A percentile compares a stretch with the other conserved stretches of the same genome.
phyloP scores from a whole-genome alignment of 2,329 filamentous ascomycete genomes.

The Corinectria fuckeliana region DNA sequence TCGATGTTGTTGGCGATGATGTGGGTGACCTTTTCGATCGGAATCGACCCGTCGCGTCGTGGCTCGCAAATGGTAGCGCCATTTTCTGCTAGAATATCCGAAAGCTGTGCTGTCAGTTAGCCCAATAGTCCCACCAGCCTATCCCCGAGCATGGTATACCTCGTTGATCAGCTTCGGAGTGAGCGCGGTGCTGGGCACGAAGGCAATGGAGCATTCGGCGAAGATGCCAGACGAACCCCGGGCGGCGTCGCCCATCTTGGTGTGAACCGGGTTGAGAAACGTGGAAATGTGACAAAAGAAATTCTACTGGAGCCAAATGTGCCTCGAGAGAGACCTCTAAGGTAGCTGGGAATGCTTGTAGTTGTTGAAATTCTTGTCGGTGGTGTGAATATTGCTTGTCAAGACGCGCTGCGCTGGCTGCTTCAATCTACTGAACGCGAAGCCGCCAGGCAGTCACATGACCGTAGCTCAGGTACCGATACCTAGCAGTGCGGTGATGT shows the following conservation, averaged over 20 bases:
- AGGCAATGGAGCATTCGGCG: conserved; percentile 52
- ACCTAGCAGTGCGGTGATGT: neutral
- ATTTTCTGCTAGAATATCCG: conserved; percentile 53
- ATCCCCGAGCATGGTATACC: conserved; percentile 38
- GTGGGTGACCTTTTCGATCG: conserved; percentile 58
- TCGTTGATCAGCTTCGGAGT: conserved; percentile 50
- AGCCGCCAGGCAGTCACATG: conserved; percentile 46
- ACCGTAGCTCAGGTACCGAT: conserved; percentile 9
- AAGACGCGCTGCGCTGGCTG: conserved; percentile 11
- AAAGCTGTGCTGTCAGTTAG: conserved; percentile 45
- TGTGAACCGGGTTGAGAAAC: neutral
- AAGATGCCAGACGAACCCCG: conserved; percentile 43
- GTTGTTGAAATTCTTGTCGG: neutral
- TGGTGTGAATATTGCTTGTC: conserved; percentile 25
- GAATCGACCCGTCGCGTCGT: conserved; percentile 55
- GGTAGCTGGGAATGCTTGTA: neutral
- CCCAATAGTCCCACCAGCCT: too few relatives aligned
- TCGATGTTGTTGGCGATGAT: conserved; percentile 78
- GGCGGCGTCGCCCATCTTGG: conserved; percentile 41
- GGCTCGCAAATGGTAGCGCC: conserved; percentile 58
- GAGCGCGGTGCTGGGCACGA: conserved; percentile 52
- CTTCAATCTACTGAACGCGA: conserved; percentile 43
- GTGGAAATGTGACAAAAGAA: conserved; percentile 4
- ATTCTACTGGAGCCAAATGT: neutral
- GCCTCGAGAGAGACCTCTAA: conserved; percentile 23